Base-by-base conservation (phyloP, 164 flowering plant genomes). In the Nelumbo lutea region DNA sequence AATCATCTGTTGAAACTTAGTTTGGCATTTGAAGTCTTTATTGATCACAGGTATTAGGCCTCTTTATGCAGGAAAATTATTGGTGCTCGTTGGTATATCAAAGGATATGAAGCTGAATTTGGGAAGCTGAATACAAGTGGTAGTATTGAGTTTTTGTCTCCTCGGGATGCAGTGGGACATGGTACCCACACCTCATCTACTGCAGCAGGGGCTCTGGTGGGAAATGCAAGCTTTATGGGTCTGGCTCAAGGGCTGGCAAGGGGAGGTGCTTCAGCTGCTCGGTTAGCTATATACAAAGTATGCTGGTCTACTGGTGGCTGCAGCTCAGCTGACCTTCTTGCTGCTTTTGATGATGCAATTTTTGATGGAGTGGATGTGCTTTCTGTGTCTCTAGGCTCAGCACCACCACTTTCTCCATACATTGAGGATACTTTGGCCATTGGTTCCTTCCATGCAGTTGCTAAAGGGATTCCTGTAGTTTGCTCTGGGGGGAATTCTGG, bases 141-240 rank as follows among this genome's bases (percentile, higher is more conserved):
- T 9, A 59, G 55, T 52, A 46, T 72, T 41, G 85, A 81, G 52
- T 82, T 66, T 70, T 68, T 80, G 46, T 85, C 87, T 55, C 82
- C 87, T 9, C 66, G 86, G 42, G 87, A 86, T 78, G 78, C 83
- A 51, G 74, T 10, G 0, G 89, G 89, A 10, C 89, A 86, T 76
- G 89, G 86, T 9, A 79, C 87, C 42, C 89, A 86, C 75, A 86
- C 87, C 11, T 45, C 87, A 48, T 82, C 87, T 38, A 85, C 78
- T 51, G 87, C 86, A 9, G 82, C 79, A 42, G 89, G 87, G 41
- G 68, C 68, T 43, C 46, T 68, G 13, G 82, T 85, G 42, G 38
- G 50, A 61, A 75, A 79, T 65, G 88, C 79, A 50, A 81, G 77
- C 59, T 81, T 77, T 50, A 65, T 66, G 68, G 85, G 85, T 42